Base-by-base conservation (phyloP, 2,329 filamentous ascomycete genomes). In the Aspergillus pseudotamarii region DNA sequence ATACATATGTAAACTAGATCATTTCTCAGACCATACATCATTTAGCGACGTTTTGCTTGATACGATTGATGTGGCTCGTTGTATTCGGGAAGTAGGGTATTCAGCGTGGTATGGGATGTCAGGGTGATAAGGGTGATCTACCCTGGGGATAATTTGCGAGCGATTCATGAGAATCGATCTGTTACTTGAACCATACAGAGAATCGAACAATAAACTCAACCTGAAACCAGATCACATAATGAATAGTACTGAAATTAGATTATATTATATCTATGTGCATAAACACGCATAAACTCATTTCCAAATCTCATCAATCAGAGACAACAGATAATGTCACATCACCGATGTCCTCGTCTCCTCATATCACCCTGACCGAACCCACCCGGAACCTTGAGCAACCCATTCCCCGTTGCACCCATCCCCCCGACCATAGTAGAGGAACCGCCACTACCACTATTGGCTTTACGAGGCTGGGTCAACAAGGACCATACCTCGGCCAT, bases 401-500 rank as follows among this genome's bases (percentile, higher is more conserved):
- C 71, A 62, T 72, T 73, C 6, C 69, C 68, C 28, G 67, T 60
- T 6, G 68, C 56, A n/a, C 70, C 69, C 12, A 72, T 70, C 10
- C 72, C 70, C 14, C 71, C 69, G 16, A 54, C 65, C 34, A 71
- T 69, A 6, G 73, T 71, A 8, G 69, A 69, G 28, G 71, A 68
- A 28, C 68, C 63, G 51, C 71, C 63, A 9, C 71, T 68, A 1
- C 72, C 67, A 54, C 71, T 61, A 34, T 68, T 68, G 3, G 66
- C 62, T 59, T 77, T 78, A 58, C 75, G 78, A 12, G 73, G 69
- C 60, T 86, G 80, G 68, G 86, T 90, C 60, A 95, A 80, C 45
- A 87, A 85, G 50, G 85, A 83, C 95, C 96, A 99, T 76, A 98
- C 90, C 74, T 97, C 93, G 71, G 86, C 83, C 62, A 98, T 91